These are phyloP conservation scores for Zoysia pacifica DNA, from an alignment of 176 grass and related monocot species.

Conservation along the genomic window DNA sequence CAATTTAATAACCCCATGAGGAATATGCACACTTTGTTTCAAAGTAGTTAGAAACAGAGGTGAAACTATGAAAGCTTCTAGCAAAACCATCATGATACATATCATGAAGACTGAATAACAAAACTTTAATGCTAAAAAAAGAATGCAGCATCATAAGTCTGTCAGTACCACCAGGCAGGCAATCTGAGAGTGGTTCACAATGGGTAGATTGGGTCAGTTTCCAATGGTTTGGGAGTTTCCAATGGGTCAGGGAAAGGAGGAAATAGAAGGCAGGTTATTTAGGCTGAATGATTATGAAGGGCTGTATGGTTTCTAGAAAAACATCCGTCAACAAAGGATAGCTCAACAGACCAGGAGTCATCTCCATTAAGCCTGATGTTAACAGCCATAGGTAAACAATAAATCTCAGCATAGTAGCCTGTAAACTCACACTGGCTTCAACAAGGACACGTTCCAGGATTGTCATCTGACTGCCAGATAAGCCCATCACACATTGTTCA, in stretches of 20 bases:
- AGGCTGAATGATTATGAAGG: background rate
- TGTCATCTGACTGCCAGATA: background rate
- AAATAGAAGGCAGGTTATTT: background rate
- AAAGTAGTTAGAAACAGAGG: constrained; percentile 9
- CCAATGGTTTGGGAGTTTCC: background rate
- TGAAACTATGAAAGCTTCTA: constrained; percentile 14
- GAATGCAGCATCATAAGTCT: background rate
- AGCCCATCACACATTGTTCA: background rate
- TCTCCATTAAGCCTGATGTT: background rate
- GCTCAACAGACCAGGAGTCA: background rate
- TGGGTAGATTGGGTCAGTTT: background rate
- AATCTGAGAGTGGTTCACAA: background rate
- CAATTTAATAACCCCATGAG: background rate
- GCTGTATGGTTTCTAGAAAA: background rate
- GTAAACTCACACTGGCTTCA: background rate
- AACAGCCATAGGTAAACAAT: background rate
- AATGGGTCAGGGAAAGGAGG: background rate
- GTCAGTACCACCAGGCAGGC: background rate
- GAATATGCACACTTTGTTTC: constrained; percentile 21
- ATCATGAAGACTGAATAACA: background rate
- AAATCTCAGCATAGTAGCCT: background rate
- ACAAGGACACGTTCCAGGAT: background rate
- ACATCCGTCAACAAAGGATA: background rate
- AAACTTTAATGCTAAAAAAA: constrained; percentile 21
- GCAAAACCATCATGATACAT: constrained; percentile 8